Evolutionary conservation across 371 early-diverging fungal genomes (phyloP).

Genomic region (Circinella umbellata): DNA sequence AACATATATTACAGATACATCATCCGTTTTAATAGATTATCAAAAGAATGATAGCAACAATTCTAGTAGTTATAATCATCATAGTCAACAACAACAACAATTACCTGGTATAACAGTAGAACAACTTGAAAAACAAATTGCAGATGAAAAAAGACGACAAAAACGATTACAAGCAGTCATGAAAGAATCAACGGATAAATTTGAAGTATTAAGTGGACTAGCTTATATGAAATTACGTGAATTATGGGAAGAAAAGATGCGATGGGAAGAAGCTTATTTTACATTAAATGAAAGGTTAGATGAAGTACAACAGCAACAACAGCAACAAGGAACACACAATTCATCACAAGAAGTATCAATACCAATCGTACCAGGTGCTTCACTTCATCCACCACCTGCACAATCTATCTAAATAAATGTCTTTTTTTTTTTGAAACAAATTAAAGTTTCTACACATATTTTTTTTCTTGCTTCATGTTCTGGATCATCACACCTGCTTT

Average conservation of each 20-base stretch:
- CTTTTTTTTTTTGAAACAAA: no score
- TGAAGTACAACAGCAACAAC: not conserved
- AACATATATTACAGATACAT: not conserved
- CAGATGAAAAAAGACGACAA: slow-evolving; percentile 44
- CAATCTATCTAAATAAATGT: no score
- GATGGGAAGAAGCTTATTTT: slow-evolving; percentile 41
- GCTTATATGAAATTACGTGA: slow-evolving; percentile 60
- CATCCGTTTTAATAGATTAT: no score
- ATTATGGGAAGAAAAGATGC: slow-evolving; percentile 50
- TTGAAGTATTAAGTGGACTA: slow-evolving; percentile 54
- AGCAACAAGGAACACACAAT: not conserved
- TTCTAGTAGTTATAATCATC: no score
- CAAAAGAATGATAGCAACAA: no score
- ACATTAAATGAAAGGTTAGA: slow-evolving; percentile 25
- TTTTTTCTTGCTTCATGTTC: no score
- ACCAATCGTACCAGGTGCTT: no score
- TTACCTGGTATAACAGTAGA: not conserved
- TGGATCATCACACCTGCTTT: no score
- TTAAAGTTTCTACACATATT: no score
- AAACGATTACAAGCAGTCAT: slow-evolving; percentile 50
- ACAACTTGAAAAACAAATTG: slow-evolving; percentile 44
- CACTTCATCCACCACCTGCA: no score
- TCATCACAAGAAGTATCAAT: no score
- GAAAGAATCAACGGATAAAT: slow-evolving; percentile 53
- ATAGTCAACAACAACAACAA: no score